A percentile compares a stretch with the other conserved stretches of the same genome.
phyloP scores from a whole-genome alignment of 2,329 filamentous ascomycete species.

The Penicillium palitans region DNA sequence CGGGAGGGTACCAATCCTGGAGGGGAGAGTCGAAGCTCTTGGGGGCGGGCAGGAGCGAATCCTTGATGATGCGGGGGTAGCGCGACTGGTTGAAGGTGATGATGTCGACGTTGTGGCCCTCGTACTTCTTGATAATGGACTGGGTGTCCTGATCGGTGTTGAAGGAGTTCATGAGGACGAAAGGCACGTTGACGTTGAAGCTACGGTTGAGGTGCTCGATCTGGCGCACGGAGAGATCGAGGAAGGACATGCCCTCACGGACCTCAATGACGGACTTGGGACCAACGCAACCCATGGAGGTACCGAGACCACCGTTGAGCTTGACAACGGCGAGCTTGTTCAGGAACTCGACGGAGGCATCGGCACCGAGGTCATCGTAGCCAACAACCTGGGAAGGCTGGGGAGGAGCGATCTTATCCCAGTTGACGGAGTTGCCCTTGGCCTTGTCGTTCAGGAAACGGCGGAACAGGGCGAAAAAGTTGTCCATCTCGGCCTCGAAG shows the following conservation, averaged over 20 bases:
- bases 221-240: constrained; percentile 96
- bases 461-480: constrained; percentile 99
- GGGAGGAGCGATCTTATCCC: constrained; percentile 94
- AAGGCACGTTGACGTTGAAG: constrained; percentile 94
- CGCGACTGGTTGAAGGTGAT: constrained; percentile 99
- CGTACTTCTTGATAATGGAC: constrained; percentile 99
- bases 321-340: constrained; percentile 98
- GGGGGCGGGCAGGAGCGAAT: constrained; percentile 92
- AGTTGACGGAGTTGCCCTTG: constrained; percentile 93
- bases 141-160: constrained; percentile 98
- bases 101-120: constrained; percentile 99
- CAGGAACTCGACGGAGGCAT: constrained; percentile 88
- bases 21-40: constrained; percentile 85
- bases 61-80: constrained; percentile 97
- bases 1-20: constrained; percentile 97
- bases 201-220: constrained; percentile 99
- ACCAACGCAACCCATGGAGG: constrained; percentile 98
- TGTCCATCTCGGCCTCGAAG: constrained; percentile 99
- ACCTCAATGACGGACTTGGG: constrained; percentile 99
- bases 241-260: constrained; percentile 99
- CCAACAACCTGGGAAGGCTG: constrained; percentile 92
- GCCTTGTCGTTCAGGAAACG: constrained; percentile 98
- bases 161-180: constrained; percentile 99
- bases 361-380: constrained; percentile 86
- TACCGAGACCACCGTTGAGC: constrained; percentile 98